Conservation (phyloP, 2,329 filamentous ascomycete genomes). For the Cercospora beticola region DNA sequence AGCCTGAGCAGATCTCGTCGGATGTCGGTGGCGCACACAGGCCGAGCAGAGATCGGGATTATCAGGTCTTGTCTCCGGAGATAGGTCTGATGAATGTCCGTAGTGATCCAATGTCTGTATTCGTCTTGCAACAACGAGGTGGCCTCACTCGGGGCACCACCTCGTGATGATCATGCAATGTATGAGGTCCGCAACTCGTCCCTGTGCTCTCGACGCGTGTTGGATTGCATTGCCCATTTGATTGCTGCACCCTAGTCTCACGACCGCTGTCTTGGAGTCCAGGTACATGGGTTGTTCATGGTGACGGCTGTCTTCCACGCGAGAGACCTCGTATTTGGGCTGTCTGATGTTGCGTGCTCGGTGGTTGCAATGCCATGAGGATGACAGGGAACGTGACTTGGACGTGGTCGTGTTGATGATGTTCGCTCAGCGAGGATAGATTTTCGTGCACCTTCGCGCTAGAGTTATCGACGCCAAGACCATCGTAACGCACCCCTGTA, state of each 20-base stretch:
- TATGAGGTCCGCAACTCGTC: not conserved
- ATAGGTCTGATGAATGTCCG: not conserved
- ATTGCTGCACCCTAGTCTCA: not conserved
- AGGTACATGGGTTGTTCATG: not conserved
- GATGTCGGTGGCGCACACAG: not conserved
- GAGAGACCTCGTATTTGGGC: not conserved
- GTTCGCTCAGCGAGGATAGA: not conserved
- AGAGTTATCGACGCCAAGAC: conserved; percentile 1
- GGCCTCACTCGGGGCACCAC: not conserved
- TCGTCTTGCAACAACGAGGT: not conserved
- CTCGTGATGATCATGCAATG: not conserved
- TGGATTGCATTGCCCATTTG: not conserved
- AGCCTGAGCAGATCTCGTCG: not conserved
- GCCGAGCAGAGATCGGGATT: not conserved
- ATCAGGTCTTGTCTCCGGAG: not conserved
- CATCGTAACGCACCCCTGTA: not conserved
- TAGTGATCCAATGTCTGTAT: not conserved
- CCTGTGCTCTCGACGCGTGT: not conserved
- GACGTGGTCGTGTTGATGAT: not conserved
- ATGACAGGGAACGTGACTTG: not conserved
- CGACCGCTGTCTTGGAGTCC: not conserved
- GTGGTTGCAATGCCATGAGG: not conserved
- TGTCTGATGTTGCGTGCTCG: not conserved
- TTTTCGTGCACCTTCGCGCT: not conserved
- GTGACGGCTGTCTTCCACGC: not conserved